Evolutionary conservation across 2,329 filamentous ascomycete species (phyloP).

Genomic region (Ascocoryne sarcoides): DNA sequence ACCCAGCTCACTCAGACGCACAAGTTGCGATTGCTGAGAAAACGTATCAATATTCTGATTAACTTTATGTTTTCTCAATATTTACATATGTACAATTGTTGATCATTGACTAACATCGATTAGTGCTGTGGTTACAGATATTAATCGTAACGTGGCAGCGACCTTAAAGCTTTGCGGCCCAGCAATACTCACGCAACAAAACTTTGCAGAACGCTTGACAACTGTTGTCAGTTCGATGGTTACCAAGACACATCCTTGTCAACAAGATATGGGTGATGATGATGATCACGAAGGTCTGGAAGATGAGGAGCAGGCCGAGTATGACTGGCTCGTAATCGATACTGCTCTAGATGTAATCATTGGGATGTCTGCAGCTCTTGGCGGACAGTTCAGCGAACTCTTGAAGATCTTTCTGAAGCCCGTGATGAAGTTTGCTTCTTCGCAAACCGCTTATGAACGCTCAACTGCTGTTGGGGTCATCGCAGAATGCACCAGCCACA

Average conservation of each 20-base stretch:
- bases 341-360: constrained; percentile 87
- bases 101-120: constrained; percentile 4
- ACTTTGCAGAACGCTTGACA: constrained; percentile 67
- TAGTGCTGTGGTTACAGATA: constrained; percentile 83
- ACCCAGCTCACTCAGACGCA: constrained; percentile 99
- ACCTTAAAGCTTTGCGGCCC: constrained; percentile 88
- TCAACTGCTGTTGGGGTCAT: constrained; percentile 86
- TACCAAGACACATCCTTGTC: constrained; percentile 84
- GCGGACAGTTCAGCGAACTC: constrained; percentile 70
- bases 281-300: constrained; percentile 67
- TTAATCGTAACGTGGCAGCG: constrained; percentile 87
- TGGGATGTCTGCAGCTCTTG: constrained; percentile 74
- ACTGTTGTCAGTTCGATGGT: constrained; percentile 71
- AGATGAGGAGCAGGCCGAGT: constrained; percentile 70
- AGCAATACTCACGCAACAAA: constrained; percentile 65
- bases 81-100: neutral
- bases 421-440: constrained; percentile 78
- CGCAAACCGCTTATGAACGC: constrained; percentile 78
- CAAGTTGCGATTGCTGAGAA: constrained; percentile 82
- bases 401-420: constrained; percentile 97
- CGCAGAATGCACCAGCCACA: constrained; percentile 81
- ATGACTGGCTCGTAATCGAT: constrained; percentile 95
- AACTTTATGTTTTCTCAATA: constrained; percentile 19
- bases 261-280: constrained; percentile 78
- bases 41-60: constrained; percentile 50